A percentile compares a stretch with the other conserved stretches of the same genome.
Conservation (phyloP, 1,139 yeast genomes). For the Pichia kudriavzevii region DNA sequence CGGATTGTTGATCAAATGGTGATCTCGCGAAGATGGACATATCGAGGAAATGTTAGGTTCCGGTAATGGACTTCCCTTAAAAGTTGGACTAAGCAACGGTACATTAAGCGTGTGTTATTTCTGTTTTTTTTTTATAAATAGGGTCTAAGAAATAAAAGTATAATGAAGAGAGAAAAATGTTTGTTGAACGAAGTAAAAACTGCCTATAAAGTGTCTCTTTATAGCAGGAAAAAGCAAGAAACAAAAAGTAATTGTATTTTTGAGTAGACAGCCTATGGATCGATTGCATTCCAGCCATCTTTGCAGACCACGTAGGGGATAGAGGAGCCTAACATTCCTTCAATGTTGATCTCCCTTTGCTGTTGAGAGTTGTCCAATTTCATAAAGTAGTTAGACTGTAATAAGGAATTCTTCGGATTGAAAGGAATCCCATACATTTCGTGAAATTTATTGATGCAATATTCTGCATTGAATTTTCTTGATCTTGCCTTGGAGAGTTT, state of each 20-base stretch:
- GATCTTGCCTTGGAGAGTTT: slow-evolving; percentile 25
- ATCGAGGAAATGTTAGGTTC: too few species aligned
- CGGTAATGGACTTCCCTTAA: too few species aligned
- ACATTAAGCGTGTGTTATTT: too few species aligned
- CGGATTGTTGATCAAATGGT: too few species aligned
- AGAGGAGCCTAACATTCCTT: slow-evolving; percentile 28
- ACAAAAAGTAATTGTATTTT: background rate
- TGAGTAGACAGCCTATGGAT: slow-evolving; percentile 4
- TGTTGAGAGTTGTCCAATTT: slow-evolving; percentile 11
- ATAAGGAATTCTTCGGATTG: slow-evolving; percentile 19
- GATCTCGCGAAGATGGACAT: too few species aligned
- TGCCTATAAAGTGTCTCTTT: too few species aligned
- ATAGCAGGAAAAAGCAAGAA: too few species aligned
- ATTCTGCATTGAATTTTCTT: slow-evolving; percentile 26
- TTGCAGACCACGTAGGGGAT: slow-evolving; percentile 26
- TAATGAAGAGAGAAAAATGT: too few species aligned
- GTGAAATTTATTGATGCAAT: slow-evolving; percentile 26
- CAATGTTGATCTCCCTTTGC: slow-evolving; percentile 16
- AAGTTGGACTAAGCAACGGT: too few species aligned
- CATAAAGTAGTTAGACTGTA: slow-evolving; percentile 18
- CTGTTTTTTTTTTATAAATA: too few species aligned
- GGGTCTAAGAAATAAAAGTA: too few species aligned
- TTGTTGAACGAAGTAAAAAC: too few species aligned
- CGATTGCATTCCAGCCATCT: slow-evolving; percentile 26
- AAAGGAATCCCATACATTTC: slow-evolving; percentile 28